Evolutionary conservation across 2,329 filamentous ascomycete species (phyloP).

Genomic region (Colletotrichum sp.): DNA sequence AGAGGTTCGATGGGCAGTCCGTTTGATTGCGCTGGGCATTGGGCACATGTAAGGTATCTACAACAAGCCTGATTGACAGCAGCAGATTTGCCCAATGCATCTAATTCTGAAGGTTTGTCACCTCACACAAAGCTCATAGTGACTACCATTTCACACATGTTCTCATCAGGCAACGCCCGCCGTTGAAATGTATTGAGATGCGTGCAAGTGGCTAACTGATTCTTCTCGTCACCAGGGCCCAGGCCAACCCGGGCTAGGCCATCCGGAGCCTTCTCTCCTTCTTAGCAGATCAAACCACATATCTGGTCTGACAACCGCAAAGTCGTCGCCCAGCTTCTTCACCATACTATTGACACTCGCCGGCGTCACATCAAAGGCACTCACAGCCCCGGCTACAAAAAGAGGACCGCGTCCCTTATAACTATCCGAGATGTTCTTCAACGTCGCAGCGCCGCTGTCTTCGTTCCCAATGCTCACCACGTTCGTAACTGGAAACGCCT

Average conservation of each 20-base stretch:
- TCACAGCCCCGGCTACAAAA: neutral
- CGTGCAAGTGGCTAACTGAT: neutral
- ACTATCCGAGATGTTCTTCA: neutral
- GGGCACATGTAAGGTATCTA: too few species aligned
- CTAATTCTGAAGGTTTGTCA: accelerated
- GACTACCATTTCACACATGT: neutral
- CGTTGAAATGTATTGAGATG: neutral
- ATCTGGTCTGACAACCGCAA: neutral
- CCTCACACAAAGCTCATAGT: neutral
- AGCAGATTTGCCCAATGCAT: neutral
- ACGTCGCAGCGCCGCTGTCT: neutral
- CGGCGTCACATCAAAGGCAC: slow-evolving; percentile 3
- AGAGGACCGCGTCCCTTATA: neutral
- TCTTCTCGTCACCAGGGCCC: neutral
- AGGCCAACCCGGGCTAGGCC: neutral
- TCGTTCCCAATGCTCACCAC: neutral
- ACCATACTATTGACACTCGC: neutral
- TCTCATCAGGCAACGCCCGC: neutral
- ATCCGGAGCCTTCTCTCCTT: neutral
- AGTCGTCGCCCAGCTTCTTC: neutral
- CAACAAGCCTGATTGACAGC: neutral
- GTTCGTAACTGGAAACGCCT: neutral
- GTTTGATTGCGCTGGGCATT: neutral
- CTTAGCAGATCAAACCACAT: slow-evolving; percentile 4
- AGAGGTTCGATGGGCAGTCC: neutral